Percentiles rank a stretch among this genome's conserved stretches.
phyloP scores from a whole-genome alignment of 2,329 filamentous ascomycete genomes.

The Colletotrichum phormii region DNA sequence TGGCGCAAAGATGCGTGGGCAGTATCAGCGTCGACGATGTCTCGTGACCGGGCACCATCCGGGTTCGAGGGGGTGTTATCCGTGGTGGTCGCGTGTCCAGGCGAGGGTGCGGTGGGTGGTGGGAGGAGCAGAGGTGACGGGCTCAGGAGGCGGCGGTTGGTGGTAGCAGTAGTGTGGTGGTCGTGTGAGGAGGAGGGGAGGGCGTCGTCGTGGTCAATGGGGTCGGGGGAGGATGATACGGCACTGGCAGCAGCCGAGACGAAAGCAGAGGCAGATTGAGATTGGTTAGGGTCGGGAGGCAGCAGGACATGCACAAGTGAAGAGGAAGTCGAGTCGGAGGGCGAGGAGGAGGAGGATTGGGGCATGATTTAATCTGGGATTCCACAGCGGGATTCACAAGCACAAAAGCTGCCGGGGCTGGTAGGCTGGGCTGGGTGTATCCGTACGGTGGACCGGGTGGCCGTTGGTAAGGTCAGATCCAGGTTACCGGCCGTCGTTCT shows the following conservation, averaged over 20 bases:
- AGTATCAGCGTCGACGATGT: constrained; percentile 7
- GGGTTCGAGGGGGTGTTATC: neutral
- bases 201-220: constrained; percentile 31
- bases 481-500: constrained; percentile 3
- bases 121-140: constrained; percentile 30
- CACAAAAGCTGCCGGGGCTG: constrained; percentile 29
- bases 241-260: constrained; percentile 20
- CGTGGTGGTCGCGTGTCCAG: constrained; percentile 32
- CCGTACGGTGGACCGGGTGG: neutral
- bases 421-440: neutral
- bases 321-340: constrained; percentile 30
- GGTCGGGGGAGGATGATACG: constrained; percentile 32
- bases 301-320: constrained; percentile 37
- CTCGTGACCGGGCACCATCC: constrained; percentile 26
- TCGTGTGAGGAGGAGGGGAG: neutral
- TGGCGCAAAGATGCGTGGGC: constrained; percentile 23
- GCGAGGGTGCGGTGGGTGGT: constrained; percentile 23
- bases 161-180: neutral
- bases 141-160: constrained; percentile 25
- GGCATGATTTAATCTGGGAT: constrained; percentile 36
- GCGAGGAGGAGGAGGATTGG: constrained; percentile 31
- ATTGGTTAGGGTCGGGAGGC: constrained; percentile 28
- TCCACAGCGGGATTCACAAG: constrained; percentile 23
- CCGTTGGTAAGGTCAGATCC: constrained; percentile 5
- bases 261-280: constrained; percentile 23